Evolutionary conservation across 2,329 filamentous ascomycete genomes (phyloP).

Genomic region (Simplicillium sp.): DNA sequence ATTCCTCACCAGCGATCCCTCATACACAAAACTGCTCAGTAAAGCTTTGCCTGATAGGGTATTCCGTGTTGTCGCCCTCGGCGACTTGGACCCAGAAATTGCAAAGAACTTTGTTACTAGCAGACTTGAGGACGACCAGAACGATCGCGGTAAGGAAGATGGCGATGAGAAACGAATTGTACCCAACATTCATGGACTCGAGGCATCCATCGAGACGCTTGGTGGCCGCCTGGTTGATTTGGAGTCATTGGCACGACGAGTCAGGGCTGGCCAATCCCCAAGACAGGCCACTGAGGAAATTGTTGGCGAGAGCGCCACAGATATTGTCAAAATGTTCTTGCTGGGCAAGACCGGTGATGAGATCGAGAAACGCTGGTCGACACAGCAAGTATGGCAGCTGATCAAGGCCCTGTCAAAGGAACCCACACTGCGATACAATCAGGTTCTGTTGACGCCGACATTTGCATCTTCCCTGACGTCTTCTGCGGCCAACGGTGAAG

Average conservation of each 20-base stretch:
- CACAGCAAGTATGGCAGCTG: constrained; percentile 83
- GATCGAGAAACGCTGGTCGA: constrained; percentile 58
- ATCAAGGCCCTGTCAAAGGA: constrained; percentile 68
- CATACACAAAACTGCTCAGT: constrained; percentile 77
- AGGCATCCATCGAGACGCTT: constrained; percentile 70
- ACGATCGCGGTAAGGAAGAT: constrained; percentile 17
- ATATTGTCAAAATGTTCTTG: constrained; percentile 90
- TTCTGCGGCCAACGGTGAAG: constrained; percentile 53
- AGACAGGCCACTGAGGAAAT: constrained; percentile 77
- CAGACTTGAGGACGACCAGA: constrained; percentile 52
- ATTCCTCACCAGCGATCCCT: constrained; percentile 83
- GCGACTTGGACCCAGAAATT: constrained; percentile 76
- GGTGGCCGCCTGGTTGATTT: constrained; percentile 93
- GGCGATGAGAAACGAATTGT: constrained; percentile 14
- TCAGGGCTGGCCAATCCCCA: constrained; percentile 80
- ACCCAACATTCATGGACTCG: constrained; percentile 58
- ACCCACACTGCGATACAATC: constrained; percentile 70
- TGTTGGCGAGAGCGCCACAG: constrained; percentile 76
- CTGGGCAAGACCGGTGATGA: constrained; percentile 44
- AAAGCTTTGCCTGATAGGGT: constrained; percentile 86
- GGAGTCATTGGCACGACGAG: constrained; percentile 82
- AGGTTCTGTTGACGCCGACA: constrained; percentile 66
- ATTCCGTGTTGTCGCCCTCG: constrained; percentile 76
- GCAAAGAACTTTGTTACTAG: constrained; percentile 86
- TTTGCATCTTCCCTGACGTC: constrained; percentile 51